Conservation (phyloP, 2,329 filamentous ascomycete species). For the Arthrobotrys megalospora region DNA sequence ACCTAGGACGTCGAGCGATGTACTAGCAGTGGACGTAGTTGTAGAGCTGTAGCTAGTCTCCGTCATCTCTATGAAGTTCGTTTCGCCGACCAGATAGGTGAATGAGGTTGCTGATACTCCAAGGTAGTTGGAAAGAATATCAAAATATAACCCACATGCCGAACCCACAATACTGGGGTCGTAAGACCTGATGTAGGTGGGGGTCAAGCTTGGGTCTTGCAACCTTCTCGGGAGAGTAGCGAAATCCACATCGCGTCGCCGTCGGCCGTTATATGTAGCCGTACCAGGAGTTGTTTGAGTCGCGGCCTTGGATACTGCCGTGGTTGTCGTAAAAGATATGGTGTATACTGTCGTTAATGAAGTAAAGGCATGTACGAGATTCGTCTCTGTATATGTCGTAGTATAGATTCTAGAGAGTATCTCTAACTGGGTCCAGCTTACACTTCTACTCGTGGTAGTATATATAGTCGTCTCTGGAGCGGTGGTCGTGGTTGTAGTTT, state of each 20-base stretch:
- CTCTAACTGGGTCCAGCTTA: not conserved
- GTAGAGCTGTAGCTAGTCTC: slow-evolving; percentile 9
- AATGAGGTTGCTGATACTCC: slow-evolving; percentile 20
- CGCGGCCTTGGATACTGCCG: not conserved
- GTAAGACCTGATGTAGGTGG: not conserved
- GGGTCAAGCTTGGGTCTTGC: slow-evolving; percentile 25
- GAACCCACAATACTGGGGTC: slow-evolving; percentile 33
- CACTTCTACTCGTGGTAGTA: not conserved
- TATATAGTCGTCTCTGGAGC: not conserved
- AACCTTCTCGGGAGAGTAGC: not conserved
- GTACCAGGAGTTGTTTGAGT: not conserved
- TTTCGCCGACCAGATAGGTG: slow-evolving; percentile 25
- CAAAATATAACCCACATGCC: slow-evolving; percentile 29
- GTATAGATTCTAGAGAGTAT: not conserved
- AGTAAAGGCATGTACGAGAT: not conserved
- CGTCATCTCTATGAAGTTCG: not conserved
- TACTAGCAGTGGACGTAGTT: slow-evolving; percentile 7
- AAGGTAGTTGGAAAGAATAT: slow-evolving; percentile 2
- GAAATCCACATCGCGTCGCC: not conserved
- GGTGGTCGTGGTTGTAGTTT: slow-evolving; percentile 27
- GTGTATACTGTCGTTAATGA: not conserved
- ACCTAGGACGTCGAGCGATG: slow-evolving; percentile 17
- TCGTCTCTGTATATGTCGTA: not conserved
- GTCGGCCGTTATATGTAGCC: no score
- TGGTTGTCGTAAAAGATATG: slow-evolving; percentile 5